A percentile compares a stretch with the other conserved stretches of the same genome.
Evolutionary conservation across 2,329 filamentous ascomycete genomes (phyloP).

Genomic region (Epichloe sp.): DNA sequence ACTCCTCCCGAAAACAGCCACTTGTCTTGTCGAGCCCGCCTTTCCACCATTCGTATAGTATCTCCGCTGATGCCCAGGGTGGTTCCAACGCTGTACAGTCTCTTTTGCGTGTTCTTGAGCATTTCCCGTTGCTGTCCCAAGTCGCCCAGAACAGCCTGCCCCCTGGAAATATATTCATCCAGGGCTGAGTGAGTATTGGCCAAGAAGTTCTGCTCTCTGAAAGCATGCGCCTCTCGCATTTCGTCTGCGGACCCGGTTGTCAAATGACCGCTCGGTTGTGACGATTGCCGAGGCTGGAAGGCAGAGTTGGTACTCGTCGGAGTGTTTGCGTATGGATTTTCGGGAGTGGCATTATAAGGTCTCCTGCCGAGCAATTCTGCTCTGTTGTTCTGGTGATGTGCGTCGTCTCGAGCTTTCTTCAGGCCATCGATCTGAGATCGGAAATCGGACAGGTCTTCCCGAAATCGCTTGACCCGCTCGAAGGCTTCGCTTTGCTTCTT

Average conservation of each 20-base stretch:
- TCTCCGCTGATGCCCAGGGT: slow-evolving; percentile 88
- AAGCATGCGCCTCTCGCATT: slow-evolving; percentile 64
- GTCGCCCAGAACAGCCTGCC: slow-evolving; percentile 80
- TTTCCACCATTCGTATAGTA: slow-evolving; percentile 92
- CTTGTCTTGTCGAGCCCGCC: slow-evolving; percentile 86
- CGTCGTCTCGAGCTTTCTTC: slow-evolving; percentile 66
- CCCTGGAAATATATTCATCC: slow-evolving; percentile 87
- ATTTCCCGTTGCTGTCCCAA: slow-evolving; percentile 84
- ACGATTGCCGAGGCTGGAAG: slow-evolving; percentile 30
- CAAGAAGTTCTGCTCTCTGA: slow-evolving; percentile 85
- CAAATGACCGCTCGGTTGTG: slow-evolving; percentile 17
- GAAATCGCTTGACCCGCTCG: slow-evolving; percentile 76
- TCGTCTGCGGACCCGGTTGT: slow-evolving; percentile 44
- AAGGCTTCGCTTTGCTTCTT: slow-evolving; percentile 86
- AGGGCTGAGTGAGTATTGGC: slow-evolving; percentile 67
- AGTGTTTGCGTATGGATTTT: slow-evolving; percentile 76
- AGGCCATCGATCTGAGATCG: slow-evolving; percentile 63
- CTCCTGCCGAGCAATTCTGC: slow-evolving; percentile 75
- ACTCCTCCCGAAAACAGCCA: slow-evolving; percentile 93
- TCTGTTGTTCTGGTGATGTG: slow-evolving; percentile 51
- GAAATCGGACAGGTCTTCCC: slow-evolving; percentile 68
- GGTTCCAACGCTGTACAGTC: slow-evolving; percentile 84
- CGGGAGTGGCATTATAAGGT: slow-evolving; percentile 67
- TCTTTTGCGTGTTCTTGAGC: slow-evolving; percentile 85
- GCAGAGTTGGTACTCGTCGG: slow-evolving; percentile 17